Base-by-base conservation (phyloP, 2,329 filamentous ascomycete genomes). In the Ophiobolus disseminans region DNA sequence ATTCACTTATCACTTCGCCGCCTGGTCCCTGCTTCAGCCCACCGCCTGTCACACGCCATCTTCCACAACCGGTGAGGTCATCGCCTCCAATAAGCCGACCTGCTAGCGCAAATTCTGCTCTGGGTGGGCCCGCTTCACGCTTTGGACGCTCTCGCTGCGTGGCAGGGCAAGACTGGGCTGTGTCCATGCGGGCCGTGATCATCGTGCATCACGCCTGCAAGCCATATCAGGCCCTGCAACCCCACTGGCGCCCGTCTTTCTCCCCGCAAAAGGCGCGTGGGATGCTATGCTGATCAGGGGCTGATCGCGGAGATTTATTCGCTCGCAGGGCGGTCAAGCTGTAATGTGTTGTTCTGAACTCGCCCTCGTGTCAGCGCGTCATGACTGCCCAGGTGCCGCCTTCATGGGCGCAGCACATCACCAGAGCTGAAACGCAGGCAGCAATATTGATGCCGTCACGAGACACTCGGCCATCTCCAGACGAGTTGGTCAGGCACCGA, bases 121-220 rank as follows among this genome's bases (percentile, higher is more conserved):
- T 36, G 40, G 30, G 54, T 50, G 55, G 51, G 49, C 48, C 51
- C 28, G 30, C 17, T 41, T 26, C 31, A 34, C 37, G 22, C n/a
- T 40, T 48, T 57, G 21, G 53, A 57, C 42, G 45, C 40, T 48
- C 44, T 47, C 44, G 53, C 14, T 40, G 47, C 49, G 57, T 53
- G 51, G 47, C 55, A 50, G 28, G 25, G 31, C 43, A 30, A 41
- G 36, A 58, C 22, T 54, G 53, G 57, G 55, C 55, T 51, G 45
- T 44, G 54, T 38, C 34, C 37, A 34, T 55, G 47, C 39, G 32
- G 20, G 39, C 31, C 52, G 54, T 20, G 44, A 41, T 58, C 57
- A 60, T 60, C 30, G 55, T 56, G 54, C 57, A 58, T 58, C 39
- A n/a, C 8, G 44, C 17, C n/a, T 41, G 22, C 45, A 48, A 44